These are phyloP conservation scores for Volvariella surrecta DNA, from an alignment of 1,284 basidiomycete species.

Conservation along the genomic window DNA sequence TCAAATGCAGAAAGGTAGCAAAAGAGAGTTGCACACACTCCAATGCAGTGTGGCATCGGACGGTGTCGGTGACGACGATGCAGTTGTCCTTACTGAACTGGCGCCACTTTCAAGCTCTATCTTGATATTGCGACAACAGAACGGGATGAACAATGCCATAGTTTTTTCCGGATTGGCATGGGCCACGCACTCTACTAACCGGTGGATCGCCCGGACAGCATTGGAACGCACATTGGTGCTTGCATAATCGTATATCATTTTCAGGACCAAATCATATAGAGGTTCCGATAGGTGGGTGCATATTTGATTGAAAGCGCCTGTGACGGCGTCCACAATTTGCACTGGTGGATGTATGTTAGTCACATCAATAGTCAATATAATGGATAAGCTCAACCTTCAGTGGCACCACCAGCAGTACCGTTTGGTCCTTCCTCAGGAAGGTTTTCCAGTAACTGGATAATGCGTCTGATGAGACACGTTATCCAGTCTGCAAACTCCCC, in stretches of 20 bases:
- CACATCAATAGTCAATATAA: neutral
- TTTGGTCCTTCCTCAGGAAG: constrained; percentile 75
- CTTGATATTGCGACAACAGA: constrained; percentile 67
- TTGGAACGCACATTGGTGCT: constrained; percentile 77
- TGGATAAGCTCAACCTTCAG: constrained; percentile 40
- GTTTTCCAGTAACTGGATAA: constrained; percentile 81
- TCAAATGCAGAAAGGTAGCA: neutral
- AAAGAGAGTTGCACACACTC: constrained; percentile 42
- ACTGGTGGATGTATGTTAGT: constrained; percentile 29
- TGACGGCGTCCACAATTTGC: constrained; percentile 62
- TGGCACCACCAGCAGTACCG: constrained; percentile 45
- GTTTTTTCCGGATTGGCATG: constrained; percentile 76
- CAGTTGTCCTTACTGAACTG: constrained; percentile 77
- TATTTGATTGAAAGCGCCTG: constrained; percentile 63
- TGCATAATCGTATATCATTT: constrained; percentile 74
- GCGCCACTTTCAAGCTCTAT: constrained; percentile 82
- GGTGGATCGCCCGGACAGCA: constrained; percentile 81
- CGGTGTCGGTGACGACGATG: constrained; percentile 61
- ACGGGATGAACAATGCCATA: constrained; percentile 67
- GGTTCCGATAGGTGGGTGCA: constrained; percentile 80
- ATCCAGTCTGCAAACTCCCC: constrained; percentile 74
- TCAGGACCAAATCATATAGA: constrained; percentile 75
- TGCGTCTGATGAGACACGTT: constrained; percentile 71
- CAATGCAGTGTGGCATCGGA: constrained; percentile 88
- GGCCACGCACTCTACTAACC: constrained; percentile 81